phyloP scores from a whole-genome alignment of 2,329 filamentous ascomycete species.

The Scedosporium dehoogii region DNA sequence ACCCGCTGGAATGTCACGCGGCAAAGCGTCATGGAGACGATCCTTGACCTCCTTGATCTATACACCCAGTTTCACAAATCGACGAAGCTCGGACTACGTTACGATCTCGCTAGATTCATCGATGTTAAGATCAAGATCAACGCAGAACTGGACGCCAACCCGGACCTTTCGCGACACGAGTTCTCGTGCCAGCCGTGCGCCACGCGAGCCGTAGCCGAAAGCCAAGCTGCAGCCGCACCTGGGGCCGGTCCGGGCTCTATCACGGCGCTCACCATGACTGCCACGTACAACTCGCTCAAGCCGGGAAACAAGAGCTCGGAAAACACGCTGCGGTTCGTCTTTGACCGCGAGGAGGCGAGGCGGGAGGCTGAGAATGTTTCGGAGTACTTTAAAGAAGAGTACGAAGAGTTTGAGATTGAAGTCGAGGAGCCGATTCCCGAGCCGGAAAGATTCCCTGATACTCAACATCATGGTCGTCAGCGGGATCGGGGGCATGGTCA shows the following conservation, averaged over 20 bases:
- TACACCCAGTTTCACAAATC: constrained; percentile 74
- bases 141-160: constrained; percentile 58
- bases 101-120: constrained; percentile 71
- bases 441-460: background rate
- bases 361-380: constrained; percentile 60
- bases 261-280: constrained; percentile 1
- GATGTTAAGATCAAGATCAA: constrained; percentile 81
- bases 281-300: constrained; percentile 3
- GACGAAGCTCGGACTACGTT: constrained; percentile 63
- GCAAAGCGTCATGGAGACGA: constrained; percentile 57
- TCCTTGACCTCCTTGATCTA: constrained; percentile 83
- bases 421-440: constrained; percentile 52
- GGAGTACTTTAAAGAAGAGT: constrained; percentile 62
- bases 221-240: background rate
- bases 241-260: background rate
- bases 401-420: constrained; percentile 68
- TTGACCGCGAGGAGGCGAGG: constrained; percentile 66
- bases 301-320: constrained; percentile 37
- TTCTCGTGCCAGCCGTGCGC: constrained; percentile 46
- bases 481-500: background rate
- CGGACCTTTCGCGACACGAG: constrained; percentile 53
- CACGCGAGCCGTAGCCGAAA: constrained; percentile 15
- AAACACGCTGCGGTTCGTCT: constrained; percentile 80
- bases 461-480: background rate
- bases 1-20: constrained; percentile 36